Base-by-base conservation (phyloP, 345 rosid genomes). In the Bretschneidera sinensis region DNA sequence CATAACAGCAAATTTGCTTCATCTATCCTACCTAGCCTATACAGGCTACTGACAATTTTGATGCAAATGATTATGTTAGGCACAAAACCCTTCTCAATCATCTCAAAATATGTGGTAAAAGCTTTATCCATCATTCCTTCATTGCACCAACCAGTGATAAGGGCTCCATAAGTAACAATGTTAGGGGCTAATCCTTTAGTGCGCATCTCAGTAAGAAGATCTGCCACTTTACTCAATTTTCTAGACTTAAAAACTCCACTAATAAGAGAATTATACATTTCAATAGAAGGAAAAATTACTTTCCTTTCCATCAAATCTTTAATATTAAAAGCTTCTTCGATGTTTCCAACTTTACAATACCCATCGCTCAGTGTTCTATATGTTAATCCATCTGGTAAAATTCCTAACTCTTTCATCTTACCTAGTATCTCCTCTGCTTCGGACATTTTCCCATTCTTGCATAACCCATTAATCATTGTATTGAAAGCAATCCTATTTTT, bases 321-420 rank as follows among this genome's bases (percentile, higher is more conserved):
- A 76, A 85, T 66, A 67, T 31, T 60, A 16, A 81, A 76, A 74
- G 91, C 96, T 68, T 80, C 84, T 73, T 85, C 78, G 17, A 83
- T 33, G 59, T 85, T 76, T 65, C 89, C 97, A 34, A 73, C 78
- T 77, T 74, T 82, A 73, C 88, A 87, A 60, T 85, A 84, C 62
- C 96, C 98, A 61, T 89, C 78, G 65, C 76, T 74, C 74, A 92
- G 67, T 25, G 83, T 80, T 67, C 86, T 80, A 62, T 78, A 84
- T 21, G 98, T 89, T 74, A 78, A 76, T 57, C 75, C 83, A 71
- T 87, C 88, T 50, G 94, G 91, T 20, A 63, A 64, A 74, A 81
- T 84, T 49, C 87, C 83, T 60, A 83, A 59, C 13, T 73, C 81
- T 60, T 62, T 72, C 86, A 85, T 84, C 70, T 70, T 78, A 59